These are phyloP conservation scores for Scalesia atractyloides DNA, from an alignment of 129 eudicot genomes.

Conservation along the genomic window DNA sequence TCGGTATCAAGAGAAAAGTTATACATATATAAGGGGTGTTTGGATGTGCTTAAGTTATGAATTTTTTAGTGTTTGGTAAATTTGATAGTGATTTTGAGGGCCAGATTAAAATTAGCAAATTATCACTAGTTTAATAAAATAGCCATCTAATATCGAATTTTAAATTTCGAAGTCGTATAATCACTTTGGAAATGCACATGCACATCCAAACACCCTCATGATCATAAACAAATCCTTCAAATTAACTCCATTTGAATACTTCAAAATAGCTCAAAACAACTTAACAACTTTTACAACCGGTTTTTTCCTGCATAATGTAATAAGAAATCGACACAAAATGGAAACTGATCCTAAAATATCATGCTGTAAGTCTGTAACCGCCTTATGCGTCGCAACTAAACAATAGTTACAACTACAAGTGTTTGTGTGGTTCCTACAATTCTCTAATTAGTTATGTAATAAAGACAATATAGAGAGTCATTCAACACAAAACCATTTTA, in stretches of 20 bases:
- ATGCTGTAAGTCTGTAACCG: background rate
- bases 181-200: conserved; percentile 7
- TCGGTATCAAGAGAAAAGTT: background rate
- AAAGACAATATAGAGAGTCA: too few relatives aligned
- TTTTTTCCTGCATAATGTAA: background rate
- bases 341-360: too few relatives aligned
- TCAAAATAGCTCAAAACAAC: background rate
- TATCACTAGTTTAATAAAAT: background rate
- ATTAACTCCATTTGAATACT: background rate
- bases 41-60: background rate
- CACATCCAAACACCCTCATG: background rate
- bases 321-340: background rate
- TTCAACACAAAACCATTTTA: too few relatives aligned
- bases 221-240: background rate
- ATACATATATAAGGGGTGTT: background rate
- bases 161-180: background rate
- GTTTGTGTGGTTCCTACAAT: too few relatives aligned
- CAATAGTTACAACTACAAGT: too few relatives aligned
- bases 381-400: too few relatives aligned
- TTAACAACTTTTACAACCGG: background rate
- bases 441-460: too few relatives aligned
- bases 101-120: too few relatives aligned
- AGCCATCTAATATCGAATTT: background rate
- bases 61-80: background rate
- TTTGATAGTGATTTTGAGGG: background rate